Evolutionary conservation across 1,284 basidiomycete species (phyloP), one percentile per base, ranked within the genome.

Genomic region (Austroboletus novae-zelandiae): DNA sequence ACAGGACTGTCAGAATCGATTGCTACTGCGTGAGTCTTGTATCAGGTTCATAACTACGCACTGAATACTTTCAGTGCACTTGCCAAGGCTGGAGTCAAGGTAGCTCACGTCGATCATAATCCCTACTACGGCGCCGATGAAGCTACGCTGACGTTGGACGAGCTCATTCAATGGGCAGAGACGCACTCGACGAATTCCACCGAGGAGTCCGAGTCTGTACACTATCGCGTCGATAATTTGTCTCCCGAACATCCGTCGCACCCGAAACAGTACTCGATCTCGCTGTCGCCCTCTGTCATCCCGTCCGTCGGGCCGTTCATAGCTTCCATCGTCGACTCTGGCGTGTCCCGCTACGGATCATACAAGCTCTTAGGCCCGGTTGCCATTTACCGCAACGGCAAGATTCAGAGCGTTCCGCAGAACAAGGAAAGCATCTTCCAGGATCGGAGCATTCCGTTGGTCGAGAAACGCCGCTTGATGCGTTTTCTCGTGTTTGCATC

Each of bases 361-460:
- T 98, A 97, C 68, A 84, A 89, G 45, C 76, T 98, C 1, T 75
- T 98, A n/a, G 91, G 94, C 48, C 78, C 79, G 9, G 76, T 93
- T 10, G 80, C 75, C 10, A 72, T 94, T 17, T 88, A 81, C 59
- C 70, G 79, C 44, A 64, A 71, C 13, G 72, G 70, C 8, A 62
- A 57, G 39, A 72, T 88, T 35, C 80, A 79, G 57, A 76, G 72
- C 42, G 95, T 98, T 0, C 96, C 96, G 0, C 84, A 86, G 27
- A 91, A 84, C 71, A 98, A 98, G 67, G 94, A 96, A 68, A 91
- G 94, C 54, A 82, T 99, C 20, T 98, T 99, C 79, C 94, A 90
- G 71, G 86, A 84, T 69, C 86, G 85, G 63, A 76, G 75, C 5
- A 79, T 98, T 13, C 78, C 78, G 4, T 76, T 98, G 7, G 68